Conservation (phyloP, 305 asterid genomes). For the Plantago coronopus region DNA sequence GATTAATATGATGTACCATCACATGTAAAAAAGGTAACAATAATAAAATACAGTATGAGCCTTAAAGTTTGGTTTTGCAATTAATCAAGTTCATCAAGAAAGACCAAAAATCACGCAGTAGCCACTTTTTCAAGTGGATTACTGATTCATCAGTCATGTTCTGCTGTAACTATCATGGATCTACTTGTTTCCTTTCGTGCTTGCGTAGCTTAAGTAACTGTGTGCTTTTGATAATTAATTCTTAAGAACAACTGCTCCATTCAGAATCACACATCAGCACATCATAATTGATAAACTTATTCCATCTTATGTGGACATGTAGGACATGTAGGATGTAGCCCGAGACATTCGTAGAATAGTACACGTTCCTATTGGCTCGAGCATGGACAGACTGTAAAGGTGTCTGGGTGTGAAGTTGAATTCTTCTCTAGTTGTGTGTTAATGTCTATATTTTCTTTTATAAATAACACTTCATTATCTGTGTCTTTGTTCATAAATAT, state of each 20-base stretch:
- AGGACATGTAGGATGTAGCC: no score
- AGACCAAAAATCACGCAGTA: no score
- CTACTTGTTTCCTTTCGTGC: neutral
- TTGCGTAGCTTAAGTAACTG: neutral
- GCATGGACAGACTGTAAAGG: no score
- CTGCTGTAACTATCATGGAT: neutral
- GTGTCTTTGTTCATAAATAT: neutral
- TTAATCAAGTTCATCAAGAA: slow-evolving; percentile 9
- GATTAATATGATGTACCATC: slow-evolving; percentile 14
- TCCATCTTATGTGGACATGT: neutral
- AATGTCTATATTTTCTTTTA: no score
- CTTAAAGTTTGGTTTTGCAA: slow-evolving; percentile 8
- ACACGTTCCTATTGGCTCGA: no score
- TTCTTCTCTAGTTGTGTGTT: neutral
- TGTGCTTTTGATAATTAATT: neutral
- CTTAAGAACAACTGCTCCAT: no score
- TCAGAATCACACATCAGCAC: neutral
- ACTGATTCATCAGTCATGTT: neutral
- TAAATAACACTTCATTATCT: no score
- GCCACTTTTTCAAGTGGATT: neutral
- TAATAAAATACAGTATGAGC: neutral
- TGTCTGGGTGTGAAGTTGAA: no score
- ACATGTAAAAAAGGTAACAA: slow-evolving; percentile 12
- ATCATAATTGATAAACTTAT: neutral
- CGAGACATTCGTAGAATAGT: neutral